phyloP scores from a whole-genome alignment of 2,329 filamentous ascomycete species.

The Coleophoma cylindrospora region DNA sequence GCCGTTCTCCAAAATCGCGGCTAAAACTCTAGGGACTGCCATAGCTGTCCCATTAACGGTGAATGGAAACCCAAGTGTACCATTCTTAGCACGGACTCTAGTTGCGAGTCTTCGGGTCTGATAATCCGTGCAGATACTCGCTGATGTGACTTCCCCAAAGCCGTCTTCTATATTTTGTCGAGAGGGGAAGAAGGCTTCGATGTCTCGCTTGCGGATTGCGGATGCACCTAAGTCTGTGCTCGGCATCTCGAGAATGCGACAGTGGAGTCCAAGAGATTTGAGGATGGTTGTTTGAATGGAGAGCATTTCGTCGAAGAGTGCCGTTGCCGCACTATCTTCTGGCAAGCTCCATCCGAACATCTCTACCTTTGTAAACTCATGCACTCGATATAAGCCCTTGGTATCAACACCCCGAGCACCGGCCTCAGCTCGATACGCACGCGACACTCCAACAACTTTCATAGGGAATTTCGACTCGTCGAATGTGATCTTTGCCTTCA shows the following conservation, averaged over 20 bases:
- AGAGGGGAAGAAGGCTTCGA: constrained; percentile 91
- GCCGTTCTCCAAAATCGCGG: constrained; percentile 83
- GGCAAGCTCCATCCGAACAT: constrained; percentile 88
- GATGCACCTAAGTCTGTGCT: constrained; percentile 82
- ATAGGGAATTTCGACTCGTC: constrained; percentile 63
- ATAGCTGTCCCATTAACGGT: constrained; percentile 93
- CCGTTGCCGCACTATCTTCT: constrained; percentile 39
- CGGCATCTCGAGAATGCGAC: constrained; percentile 91
- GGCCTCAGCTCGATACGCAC: constrained; percentile 95
- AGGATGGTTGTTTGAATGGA: constrained; percentile 84
- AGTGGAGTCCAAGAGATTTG: constrained; percentile 70
- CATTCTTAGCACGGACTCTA: constrained; percentile 45
- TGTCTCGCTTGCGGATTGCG: constrained; percentile 82
- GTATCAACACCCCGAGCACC: constrained; percentile 85
- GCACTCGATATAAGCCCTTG: constrained; percentile 92
- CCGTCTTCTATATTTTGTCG: constrained; percentile 60
- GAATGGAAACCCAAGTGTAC: constrained; percentile 70
- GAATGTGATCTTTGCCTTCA: constrained; percentile 73
- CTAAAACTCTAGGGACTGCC: constrained; percentile 83
- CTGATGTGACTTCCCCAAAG: constrained; percentile 91
- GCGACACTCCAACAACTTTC: constrained; percentile 76
- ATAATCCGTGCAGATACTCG: constrained; percentile 92
- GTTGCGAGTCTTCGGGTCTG: constrained; percentile 81
- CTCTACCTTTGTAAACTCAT: constrained; percentile 98
- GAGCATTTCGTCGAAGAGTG: constrained; percentile 79